phyloP scores from a whole-genome alignment of 208 protist species.

The Zelonia costaricensis region DNA sequence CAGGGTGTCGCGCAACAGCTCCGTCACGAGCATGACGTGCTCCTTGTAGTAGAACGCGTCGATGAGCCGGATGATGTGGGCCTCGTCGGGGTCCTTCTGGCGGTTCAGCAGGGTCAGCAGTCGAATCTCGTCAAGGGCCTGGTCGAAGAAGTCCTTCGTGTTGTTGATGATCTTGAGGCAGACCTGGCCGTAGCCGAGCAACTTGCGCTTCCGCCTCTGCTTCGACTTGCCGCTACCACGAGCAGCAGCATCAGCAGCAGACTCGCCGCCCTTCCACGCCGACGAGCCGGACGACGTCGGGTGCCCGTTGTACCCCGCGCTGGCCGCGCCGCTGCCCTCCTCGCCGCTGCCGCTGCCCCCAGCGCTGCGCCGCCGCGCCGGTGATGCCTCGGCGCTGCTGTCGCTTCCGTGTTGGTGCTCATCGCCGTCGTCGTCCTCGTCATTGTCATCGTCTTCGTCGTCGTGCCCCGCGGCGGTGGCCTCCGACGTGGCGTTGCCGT shows the following conservation, averaged over 20 bases:
- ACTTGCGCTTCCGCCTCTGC: constrained; percentile 25
- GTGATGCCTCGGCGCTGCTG: background rate
- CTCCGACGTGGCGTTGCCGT: constrained; percentile 42
- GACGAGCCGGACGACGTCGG: too few relatives aligned
- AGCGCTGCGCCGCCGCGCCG: background rate
- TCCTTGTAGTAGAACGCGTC: constrained; percentile 98
- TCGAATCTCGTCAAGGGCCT: constrained; percentile 97
- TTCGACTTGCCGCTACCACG: too few relatives aligned
- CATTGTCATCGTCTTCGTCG: constrained; percentile 1
- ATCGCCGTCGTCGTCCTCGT: constrained; percentile 6
- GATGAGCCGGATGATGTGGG: constrained; percentile 91
- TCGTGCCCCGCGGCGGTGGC: constrained; percentile 11
- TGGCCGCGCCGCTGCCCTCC: background rate
- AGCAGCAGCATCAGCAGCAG: too few relatives aligned
- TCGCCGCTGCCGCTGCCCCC: background rate
- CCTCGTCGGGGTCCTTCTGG: constrained; percentile 87
- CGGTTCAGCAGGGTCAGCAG: constrained; percentile 94
- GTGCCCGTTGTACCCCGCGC: too few relatives aligned
- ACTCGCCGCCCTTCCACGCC: too few relatives aligned
- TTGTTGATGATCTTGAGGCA: constrained; percentile 98
- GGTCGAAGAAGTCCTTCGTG: constrained; percentile 98
- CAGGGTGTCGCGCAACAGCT: constrained; percentile 95
- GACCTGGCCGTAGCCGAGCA: constrained; percentile 78
- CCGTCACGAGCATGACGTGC: constrained; percentile 96
- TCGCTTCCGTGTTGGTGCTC: constrained; percentile 1